Conservation (phyloP, 345 rosid species). For the Lepidium sativum region DNA sequence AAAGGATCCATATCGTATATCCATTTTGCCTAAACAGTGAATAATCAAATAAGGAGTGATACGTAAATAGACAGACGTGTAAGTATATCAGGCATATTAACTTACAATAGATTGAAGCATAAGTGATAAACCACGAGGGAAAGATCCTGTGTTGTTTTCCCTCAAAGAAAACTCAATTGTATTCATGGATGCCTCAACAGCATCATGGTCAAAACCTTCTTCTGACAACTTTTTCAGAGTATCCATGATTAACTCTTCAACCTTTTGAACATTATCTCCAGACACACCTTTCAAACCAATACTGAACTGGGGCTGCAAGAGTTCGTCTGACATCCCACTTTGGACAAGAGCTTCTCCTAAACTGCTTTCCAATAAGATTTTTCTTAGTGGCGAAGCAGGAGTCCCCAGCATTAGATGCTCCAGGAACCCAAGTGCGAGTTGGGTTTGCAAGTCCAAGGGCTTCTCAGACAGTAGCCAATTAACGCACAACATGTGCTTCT, state of each 20-base stretch:
- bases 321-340: conserved; percentile 89
- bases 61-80: not conserved
- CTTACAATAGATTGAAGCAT: conserved; percentile 90
- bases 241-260: conserved; percentile 66
- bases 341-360: conserved; percentile 91
- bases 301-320: conserved; percentile 92
- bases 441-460: conserved; percentile 83
- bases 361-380: conserved; percentile 86
- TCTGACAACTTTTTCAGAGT: conserved; percentile 67
- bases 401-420: conserved; percentile 95
- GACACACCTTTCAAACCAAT: conserved; percentile 87
- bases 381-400: conserved; percentile 94
- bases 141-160: conserved; percentile 95
- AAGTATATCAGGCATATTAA: not conserved
- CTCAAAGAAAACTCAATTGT: conserved; percentile 94
- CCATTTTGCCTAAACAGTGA: conserved; percentile 72
- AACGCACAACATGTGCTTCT: conserved; percentile 92
- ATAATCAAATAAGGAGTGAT: conserved; percentile 13
- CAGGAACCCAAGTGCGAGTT: conserved; percentile 79
- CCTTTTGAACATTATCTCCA: conserved; percentile 59
- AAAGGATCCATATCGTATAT: conserved; percentile 98
- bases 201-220: conserved; percentile 84
- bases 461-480: conserved; percentile 87
- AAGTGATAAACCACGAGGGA: conserved; percentile 94
- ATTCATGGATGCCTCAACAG: conserved; percentile 98